Evolutionary conservation across 306 rosid species (phyloP), one percentile per base, ranked within the genome.

Genomic region (Glycine latifolia): DNA sequence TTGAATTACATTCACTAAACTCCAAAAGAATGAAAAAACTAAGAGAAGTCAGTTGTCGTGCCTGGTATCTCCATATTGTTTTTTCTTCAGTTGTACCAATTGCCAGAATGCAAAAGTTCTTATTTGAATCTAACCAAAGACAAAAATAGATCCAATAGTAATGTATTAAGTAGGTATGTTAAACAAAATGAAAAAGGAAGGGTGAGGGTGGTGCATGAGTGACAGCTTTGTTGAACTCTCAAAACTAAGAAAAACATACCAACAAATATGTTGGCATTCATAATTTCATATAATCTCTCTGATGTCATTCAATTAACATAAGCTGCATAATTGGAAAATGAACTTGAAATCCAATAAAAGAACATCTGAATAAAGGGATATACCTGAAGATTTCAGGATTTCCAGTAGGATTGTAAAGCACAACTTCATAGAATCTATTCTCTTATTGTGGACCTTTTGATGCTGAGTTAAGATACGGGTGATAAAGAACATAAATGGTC

Each of bases 381-480:
- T 90, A 95, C 99, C 99, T 43, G 85, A 71, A 31, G 97, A 87
- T 61, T 86, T 91, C 85, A 93, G 70, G 87, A 97, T 93, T 79
- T 93, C 97, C 81, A 89, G 83, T 77, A 95, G 81, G 80, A 90
- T 85, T 53, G 89, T 88, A 84, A 89, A 92, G 91, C 97, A 89
- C 67, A 37, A 80, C 86, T 70, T 87, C 87, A 84, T 85, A 56
- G 92, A 92, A 63, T 67, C 67, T 72, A 86, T 52, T 74, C 84
- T 90, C 78, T 83, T 79, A 78, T 62, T 65, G 26, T 84, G 83
- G 58, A 84, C 63, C 79, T 82, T 87, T 81, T 75, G 88, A 81
- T 43, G 81, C 82, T 73, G 82, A 76, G 83, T 86, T 35, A 91
- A 58, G 61, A 88, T 79, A 59, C 88, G 89, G 5, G 82, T 82